Evolutionary conservation across 768 basidiomycete species (phyloP), one percentile per base, ranked within the genome.

Genomic region (Baorangia bicolor): DNA sequence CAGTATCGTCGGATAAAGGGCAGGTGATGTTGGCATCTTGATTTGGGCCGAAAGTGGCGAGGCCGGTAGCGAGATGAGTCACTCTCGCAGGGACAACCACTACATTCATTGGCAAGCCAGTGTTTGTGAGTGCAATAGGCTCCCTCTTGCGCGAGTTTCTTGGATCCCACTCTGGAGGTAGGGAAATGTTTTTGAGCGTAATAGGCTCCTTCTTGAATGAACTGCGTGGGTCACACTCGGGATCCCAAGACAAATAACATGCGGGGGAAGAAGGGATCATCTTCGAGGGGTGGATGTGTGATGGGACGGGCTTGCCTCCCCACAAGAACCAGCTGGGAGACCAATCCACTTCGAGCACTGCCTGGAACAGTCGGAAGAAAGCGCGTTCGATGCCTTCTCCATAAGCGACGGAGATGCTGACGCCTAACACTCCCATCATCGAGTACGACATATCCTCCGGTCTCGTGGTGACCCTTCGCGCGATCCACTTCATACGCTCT

Each of bases 391-490:
- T 14, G 14, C 64, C 64, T 33, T 62, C 63, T 33, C 64, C 64
- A 30, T 66, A 66, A 13, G 53, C 53, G 10, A 60, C 41, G 2
- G 60, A 45, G 20, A 66, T 43, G 27, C 51, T 55, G 20, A 62
- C 56, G 38, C 42, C 38, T 3, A 66, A 58, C 3, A 66, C 16
- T 23, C 60, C 63, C 51, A 66, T 55, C 35, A 66, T 23, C 1
- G 54, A 59, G 34, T 65, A 67, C 13, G 57, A 52, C 28, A 23
- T 52, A 21, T 67, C 64, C 44, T 65, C 64, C 4, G 38, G 30
- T n/a, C 53, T 42, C 4, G 62, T 67, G 18, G 64, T 65, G 0
- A 9, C 42, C 27, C 65, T 56, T 4, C 27, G 37, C 2, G 59
- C 48, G 10, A 60, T 58, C 64, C 65, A 65, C 3, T n/a, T 23